Evolutionary conservation across 805 yeast genomes (phyloP).

Genomic region (Candida krabiensis): DNA sequence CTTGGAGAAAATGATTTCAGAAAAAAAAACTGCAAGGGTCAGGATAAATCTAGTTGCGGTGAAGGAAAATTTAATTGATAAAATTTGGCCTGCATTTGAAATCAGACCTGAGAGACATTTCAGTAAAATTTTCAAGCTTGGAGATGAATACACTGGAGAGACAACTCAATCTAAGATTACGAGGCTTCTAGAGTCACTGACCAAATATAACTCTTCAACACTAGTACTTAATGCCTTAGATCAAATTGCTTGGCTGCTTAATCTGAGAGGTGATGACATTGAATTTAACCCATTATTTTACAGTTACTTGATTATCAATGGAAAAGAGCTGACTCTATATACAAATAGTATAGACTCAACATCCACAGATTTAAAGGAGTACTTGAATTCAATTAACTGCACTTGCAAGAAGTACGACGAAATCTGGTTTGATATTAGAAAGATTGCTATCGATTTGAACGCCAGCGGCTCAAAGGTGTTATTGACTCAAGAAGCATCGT

Average conservation of each 20-base stretch:
- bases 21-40: slow-evolving; percentile 28
- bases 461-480: slow-evolving; percentile 35
- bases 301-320: slow-evolving; percentile 49
- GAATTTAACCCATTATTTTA: slow-evolving; percentile 56
- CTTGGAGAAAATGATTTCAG: slow-evolving; percentile 33
- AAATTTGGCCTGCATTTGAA: slow-evolving; percentile 57
- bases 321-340: slow-evolving; percentile 39
- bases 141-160: slow-evolving; percentile 63
- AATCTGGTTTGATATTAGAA: slow-evolving; percentile 44
- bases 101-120: slow-evolving; percentile 56
- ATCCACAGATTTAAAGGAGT: slow-evolving; percentile 31
- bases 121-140: slow-evolving; percentile 51
- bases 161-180: slow-evolving; percentile 55
- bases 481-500: slow-evolving; percentile 59
- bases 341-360: slow-evolving; percentile 32
- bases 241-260: slow-evolving; percentile 89
- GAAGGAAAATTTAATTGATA: slow-evolving; percentile 47
- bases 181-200: slow-evolving; percentile 41
- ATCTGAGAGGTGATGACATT: slow-evolving; percentile 63
- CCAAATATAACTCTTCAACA: slow-evolving; percentile 28
- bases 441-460: slow-evolving; percentile 32
- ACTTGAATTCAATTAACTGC: slow-evolving; percentile 46
- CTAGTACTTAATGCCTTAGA: slow-evolving; percentile 57
- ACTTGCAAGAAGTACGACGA: slow-evolving; percentile 42
- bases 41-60: slow-evolving; percentile 45